phyloP scores from a whole-genome alignment of 2,329 filamentous ascomycete genomes.

The Aureobasidium vineae region DNA sequence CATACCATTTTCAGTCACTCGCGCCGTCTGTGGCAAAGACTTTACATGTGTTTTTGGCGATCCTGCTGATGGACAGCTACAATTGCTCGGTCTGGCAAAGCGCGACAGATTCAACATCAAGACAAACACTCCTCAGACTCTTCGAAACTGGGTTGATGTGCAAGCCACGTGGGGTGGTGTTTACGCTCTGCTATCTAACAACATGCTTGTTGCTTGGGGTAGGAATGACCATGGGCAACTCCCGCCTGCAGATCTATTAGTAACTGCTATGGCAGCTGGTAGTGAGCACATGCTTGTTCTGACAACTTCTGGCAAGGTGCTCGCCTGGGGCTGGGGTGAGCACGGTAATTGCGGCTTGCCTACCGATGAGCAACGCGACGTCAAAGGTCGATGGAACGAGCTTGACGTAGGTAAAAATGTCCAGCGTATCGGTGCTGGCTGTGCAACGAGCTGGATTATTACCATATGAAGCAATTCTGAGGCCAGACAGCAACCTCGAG shows the following conservation, averaged over 20 bases:
- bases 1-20: constrained; percentile 60
- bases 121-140: constrained; percentile 49
- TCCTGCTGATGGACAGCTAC: constrained; percentile 57
- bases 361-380: constrained; percentile 60
- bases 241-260: constrained; percentile 60
- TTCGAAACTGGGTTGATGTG: constrained; percentile 64
- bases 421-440: constrained; percentile 72
- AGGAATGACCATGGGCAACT: constrained; percentile 83
- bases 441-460: constrained; percentile 81
- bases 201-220: constrained; percentile 70
- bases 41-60: constrained; percentile 71
- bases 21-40: constrained; percentile 76
- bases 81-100: constrained; percentile 72
- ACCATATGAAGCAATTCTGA: constrained; percentile 36
- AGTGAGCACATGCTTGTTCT: constrained; percentile 87
- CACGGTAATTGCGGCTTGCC: constrained; percentile 90
- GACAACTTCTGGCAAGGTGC: constrained; percentile 61
- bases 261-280: constrained; percentile 70
- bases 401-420: constrained; percentile 59
- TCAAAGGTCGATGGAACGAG: constrained; percentile 67
- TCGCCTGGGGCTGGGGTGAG: constrained; percentile 96
- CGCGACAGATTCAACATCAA: constrained; percentile 59
- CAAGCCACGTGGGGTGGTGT: constrained; percentile 80
- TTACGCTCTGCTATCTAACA: constrained; percentile 64
- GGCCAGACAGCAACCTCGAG: neutral